Conservation (phyloP, 352 stramenopile genomes). For the Phytophthora foliorum region DNA sequence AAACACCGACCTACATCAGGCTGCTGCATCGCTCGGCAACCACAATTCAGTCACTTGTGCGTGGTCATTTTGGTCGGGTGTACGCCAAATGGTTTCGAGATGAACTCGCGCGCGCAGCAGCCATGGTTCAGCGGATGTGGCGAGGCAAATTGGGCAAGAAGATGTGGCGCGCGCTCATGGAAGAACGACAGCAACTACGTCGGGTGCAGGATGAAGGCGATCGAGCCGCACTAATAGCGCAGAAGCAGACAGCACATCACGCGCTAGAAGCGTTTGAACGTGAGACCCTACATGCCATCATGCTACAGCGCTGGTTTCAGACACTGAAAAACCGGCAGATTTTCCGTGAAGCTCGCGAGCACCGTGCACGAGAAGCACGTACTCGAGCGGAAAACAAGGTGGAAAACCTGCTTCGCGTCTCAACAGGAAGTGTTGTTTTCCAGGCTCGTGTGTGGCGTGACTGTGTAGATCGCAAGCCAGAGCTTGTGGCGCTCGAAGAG, state of each 20-base stretch:
- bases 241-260: constrained; percentile 70
- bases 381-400: constrained; percentile 49
- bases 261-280: constrained; percentile 57
- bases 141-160: constrained; percentile 63
- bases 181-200: constrained; percentile 50
- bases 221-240: constrained; percentile 62
- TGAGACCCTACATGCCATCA: constrained; percentile 41
- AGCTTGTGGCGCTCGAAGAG: constrained; percentile 58
- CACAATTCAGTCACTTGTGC: constrained; percentile 67
- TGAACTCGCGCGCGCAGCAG: constrained; percentile 41
- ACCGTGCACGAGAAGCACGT: constrained; percentile 29
- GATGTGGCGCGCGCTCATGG: constrained; percentile 64
- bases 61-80: constrained; percentile 55
- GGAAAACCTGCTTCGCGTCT: constrained; percentile 30
- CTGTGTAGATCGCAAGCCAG: constrained; percentile 58
- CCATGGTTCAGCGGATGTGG: constrained; percentile 69
- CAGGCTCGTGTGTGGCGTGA: constrained; percentile 78
- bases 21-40: constrained; percentile 55
- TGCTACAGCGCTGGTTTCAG: constrained; percentile 76
- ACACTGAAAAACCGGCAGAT: constrained; percentile 69
- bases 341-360: constrained; percentile 51
- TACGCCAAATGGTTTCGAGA: constrained; percentile 43
- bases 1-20: constrained; percentile 56
- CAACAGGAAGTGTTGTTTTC: constrained; percentile 61
- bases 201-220: constrained; percentile 69